Percentiles rank a stretch among this genome's conserved stretches.
phyloP scores from a whole-genome alignment of 768 basidiomycete genomes.

The Hypholoma fasciculare region DNA sequence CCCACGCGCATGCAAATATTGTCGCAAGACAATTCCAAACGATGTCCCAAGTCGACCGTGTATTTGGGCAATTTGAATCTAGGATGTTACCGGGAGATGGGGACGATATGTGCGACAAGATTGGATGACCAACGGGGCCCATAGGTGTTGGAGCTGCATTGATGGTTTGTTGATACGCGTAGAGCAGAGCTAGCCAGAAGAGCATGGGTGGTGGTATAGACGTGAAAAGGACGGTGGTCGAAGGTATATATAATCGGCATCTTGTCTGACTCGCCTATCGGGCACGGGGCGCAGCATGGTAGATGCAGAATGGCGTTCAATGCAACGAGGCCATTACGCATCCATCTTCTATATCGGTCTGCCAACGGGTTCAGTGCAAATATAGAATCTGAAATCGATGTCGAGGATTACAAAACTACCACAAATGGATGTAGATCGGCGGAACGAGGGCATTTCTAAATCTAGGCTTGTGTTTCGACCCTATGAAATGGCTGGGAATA shows the following conservation, averaged over 20 bases:
- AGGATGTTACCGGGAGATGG: not conserved
- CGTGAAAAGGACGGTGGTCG: not conserved
- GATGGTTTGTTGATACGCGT: not conserved
- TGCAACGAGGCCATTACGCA: not conserved
- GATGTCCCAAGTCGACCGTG: slow-evolving; percentile 8
- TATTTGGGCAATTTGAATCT: slow-evolving; percentile 1
- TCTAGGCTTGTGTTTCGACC: not conserved
- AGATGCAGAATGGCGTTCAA: not conserved
- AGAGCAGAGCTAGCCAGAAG: not conserved
- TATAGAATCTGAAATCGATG: too few species aligned
- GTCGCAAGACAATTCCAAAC: slow-evolving; percentile 12
- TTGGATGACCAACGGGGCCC: not conserved
- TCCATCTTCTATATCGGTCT: too few species aligned
- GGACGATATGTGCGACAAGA: not conserved
- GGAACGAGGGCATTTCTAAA: not conserved
- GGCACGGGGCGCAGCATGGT: not conserved
- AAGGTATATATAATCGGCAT: not conserved
- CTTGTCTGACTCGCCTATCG: not conserved
- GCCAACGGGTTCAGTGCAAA: too few species aligned
- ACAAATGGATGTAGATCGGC: too few species aligned
- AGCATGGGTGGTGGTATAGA: not conserved
- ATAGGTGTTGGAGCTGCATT: slow-evolving; percentile 1
- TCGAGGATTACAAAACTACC: too few species aligned
- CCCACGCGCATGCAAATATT: slow-evolving; percentile 14
- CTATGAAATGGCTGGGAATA: not conserved